Conservation (phyloP, 768 basidiomycete genomes). For the Tylopilus sp. region DNA sequence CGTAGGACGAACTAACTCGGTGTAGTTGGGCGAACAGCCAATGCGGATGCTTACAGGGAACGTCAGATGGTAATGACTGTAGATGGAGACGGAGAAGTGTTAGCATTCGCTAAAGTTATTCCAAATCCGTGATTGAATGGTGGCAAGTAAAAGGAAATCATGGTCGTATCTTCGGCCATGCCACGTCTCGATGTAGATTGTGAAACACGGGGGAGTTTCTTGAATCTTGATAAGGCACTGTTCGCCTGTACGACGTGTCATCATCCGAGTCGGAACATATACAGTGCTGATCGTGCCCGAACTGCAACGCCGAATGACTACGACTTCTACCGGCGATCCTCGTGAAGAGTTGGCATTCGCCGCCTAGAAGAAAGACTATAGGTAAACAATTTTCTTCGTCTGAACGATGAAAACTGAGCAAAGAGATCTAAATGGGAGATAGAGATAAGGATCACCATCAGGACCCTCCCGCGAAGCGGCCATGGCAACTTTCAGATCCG, state of each 20-base stretch:
- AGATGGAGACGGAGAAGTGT: no score
- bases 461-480: not conserved
- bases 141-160: not conserved
- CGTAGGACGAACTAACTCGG: no score
- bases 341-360: not conserved
- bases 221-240: not conserved
- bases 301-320: no score
- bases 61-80: no score
- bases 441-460: no score
- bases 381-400: not conserved
- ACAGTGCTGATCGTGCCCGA: no score
- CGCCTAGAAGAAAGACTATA: not conserved
- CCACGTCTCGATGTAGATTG: not conserved
- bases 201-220: not conserved
- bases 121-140: no score
- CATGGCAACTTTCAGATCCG: not conserved
- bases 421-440: no score
- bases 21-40: no score
- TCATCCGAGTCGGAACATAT: not conserved
- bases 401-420: not conserved
- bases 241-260: not conserved
- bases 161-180: not conserved
- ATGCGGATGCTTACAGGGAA: no score
- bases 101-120: no score
- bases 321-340: not conserved